phyloP scores from a whole-genome alignment of 371 early-diverging fungal genomes.

The Rhizopus delemar region DNA sequence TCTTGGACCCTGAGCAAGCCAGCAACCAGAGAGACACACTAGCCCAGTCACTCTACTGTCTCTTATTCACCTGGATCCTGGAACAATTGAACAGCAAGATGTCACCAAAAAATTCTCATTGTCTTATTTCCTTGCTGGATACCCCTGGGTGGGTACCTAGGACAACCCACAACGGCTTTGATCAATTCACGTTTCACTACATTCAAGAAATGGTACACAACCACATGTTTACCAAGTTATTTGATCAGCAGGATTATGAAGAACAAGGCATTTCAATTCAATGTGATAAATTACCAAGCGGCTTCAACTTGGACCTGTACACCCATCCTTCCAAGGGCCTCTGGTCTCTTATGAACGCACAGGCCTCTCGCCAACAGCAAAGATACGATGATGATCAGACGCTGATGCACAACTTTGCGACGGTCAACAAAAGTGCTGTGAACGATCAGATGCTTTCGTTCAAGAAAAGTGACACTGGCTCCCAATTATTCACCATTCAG shows the following conservation, averaged over 20 bases:
- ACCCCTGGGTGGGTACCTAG: slow-evolving; percentile 50
- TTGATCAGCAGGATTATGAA: slow-evolving; percentile 48
- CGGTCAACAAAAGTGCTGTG: slow-evolving; percentile 39
- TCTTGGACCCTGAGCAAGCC: slow-evolving; percentile 74
- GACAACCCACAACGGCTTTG: slow-evolving; percentile 47
- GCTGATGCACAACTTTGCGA: slow-evolving; percentile 35
- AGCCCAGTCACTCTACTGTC: slow-evolving; percentile 75
- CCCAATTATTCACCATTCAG: slow-evolving; percentile 66
- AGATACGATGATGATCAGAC: slow-evolving; percentile 38
- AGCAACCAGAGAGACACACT: slow-evolving; percentile 74
- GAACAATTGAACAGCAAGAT: slow-evolving; percentile 83
- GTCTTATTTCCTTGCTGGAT: slow-evolving; percentile 72
- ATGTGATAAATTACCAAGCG: slow-evolving; percentile 26
- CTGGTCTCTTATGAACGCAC: slow-evolving; percentile 58
- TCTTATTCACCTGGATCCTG: slow-evolving; percentile 82
- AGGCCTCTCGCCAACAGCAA: slow-evolving; percentile 35
- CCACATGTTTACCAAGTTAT: slow-evolving; percentile 61
- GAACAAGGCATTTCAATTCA: slow-evolving; percentile 54
- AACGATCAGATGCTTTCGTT: slow-evolving; percentile 26
- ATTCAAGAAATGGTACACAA: slow-evolving; percentile 80
- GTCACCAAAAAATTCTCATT: slow-evolving; percentile 59
- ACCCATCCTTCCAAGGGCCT: slow-evolving; percentile 55
- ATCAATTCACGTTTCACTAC: slow-evolving; percentile 75
- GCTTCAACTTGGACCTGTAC: slow-evolving; percentile 40
- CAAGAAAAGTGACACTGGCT: slow-evolving; percentile 45